Base-by-base conservation (phyloP, 1,284 basidiomycete species). In the Moesziomyces parantarcticus region DNA sequence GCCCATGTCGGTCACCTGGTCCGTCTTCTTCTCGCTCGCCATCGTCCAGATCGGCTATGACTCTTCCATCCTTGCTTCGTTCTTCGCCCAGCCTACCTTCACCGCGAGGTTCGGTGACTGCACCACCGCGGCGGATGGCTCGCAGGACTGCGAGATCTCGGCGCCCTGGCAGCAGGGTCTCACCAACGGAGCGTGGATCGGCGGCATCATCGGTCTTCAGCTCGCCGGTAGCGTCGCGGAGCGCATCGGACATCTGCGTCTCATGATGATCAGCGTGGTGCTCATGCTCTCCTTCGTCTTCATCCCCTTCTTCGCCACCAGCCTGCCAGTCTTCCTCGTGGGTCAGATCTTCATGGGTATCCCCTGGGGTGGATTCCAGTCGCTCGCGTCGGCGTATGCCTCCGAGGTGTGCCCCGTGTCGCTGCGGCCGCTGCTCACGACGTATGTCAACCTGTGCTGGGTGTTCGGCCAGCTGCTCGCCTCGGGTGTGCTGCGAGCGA, bases 401-500 rank as follows among this genome's bases (percentile, higher is more conserved):
- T 84, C 85, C 34, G 87, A 88, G 50, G 83, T 88, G 36, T 85
- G 84, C 46, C 87, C 87, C 2, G 85, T 85, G 36, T 79, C 82
- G 11, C 81, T 87, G 0, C 85, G 87, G 29, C 84, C 82, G 21
- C 85, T 86, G 71, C 77, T 87, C n/a, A 87, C 86, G 14, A 84
- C 86, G 25, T 87, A 85, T 71, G 85, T 87, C 58, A 86, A 86
- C 79, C 81, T 86, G 59, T 86, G 85, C 78, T 87, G 86, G 86
- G 87, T 79, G 21, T 67, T 83, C n/a, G 83, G 83, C 0, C 79
- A 81, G 49, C 47, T 83, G 36, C 52, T 87, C 20, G 83, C 84
- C 5, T 83, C 85, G 0, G 87, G 85, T 47, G 86, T 87, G 23
- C 81, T 87, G 5, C 77, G 79, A 14, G 86, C 83, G 9, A 75